phyloP scores from a whole-genome alignment of 257 asterid genomes.

The Voacanga thouarsii region DNA sequence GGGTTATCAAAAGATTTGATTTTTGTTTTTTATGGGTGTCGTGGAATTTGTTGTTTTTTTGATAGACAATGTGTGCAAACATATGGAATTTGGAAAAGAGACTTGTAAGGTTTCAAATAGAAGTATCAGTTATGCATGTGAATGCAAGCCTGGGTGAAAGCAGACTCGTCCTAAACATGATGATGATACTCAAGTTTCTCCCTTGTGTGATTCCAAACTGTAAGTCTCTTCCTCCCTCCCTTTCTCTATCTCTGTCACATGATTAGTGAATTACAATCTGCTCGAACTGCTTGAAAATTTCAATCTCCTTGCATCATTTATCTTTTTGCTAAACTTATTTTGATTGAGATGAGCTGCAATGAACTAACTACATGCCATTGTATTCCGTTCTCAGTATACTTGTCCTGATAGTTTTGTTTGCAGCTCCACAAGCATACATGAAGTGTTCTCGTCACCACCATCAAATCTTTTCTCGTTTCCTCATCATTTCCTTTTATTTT shows the following conservation, averaged over 20 bases:
- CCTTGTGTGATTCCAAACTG: slow-evolving; percentile 82
- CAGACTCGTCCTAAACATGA: slow-evolving; percentile 45
- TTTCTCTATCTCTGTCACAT: no score
- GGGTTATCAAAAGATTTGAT: neutral
- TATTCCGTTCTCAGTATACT: no score
- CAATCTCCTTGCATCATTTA: neutral
- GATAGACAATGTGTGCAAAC: slow-evolving; percentile 41
- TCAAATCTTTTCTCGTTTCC: no score
- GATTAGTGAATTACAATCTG: neutral
- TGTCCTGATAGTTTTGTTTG: no score
- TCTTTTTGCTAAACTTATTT: neutral
- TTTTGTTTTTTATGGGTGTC: neutral
- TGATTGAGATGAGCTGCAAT: neutral
- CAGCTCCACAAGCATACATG: no score
- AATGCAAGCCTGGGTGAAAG: slow-evolving; percentile 66
- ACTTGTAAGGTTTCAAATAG: slow-evolving; percentile 42
- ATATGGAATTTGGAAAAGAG: slow-evolving; percentile 55
- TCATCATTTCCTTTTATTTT: no score
- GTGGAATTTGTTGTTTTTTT: neutral
- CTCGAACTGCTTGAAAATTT: no score
- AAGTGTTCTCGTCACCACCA: no score
- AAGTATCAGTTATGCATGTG: slow-evolving; percentile 51
- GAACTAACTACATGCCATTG: no score
- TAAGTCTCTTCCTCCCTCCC: slow-evolving; percentile 25
- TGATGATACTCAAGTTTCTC: slow-evolving; percentile 32